Base-by-base conservation (phyloP, 169 alveolate species). In the Babesia ovis region DNA sequence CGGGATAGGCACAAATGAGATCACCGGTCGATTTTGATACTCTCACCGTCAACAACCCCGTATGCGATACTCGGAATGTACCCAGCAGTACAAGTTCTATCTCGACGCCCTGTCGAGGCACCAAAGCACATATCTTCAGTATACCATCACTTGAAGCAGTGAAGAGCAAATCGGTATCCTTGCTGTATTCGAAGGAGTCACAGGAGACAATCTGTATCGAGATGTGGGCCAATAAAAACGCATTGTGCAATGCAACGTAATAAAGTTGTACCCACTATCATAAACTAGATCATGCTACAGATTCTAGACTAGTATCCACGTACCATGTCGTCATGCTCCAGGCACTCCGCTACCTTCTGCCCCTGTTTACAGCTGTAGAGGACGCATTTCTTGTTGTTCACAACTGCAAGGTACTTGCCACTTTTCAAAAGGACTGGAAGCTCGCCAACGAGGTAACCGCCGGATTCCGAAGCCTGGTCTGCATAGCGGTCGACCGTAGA, bases 381-480 rank as follows among this genome's bases (percentile, higher is more conserved):
- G 0, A 59, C 64, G 53, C 83, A 77, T 56, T 77, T 77, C 32
- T 64, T 77, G 51, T 77, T 77, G 64, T 77, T 77, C 16, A 77
- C 54, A 20, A 77, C 86, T 27, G 79, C 59, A 4, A 77, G 32
- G 8, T 39, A 22, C 35, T 53, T 22, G 34, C 43, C 71, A n/a
- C 43, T 23, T 22, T 35, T 48, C n/a, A 77, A 46, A 4, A 77
- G 54, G 22, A 45, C 46, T 32, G 86, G 86, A 48, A 35, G 71
- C 54, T 77, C 86, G 50, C 73, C 60, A 20, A 77, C 81, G 9
- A 77, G 53, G 64, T 64, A 77, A 16, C 86, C 86, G 4, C 67
- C 86, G 4, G 86, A 59, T 31, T 58, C 31, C 8, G 6, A n/a
- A 27, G 86, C 58, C 0, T 20, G 51, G 0, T 56, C 57, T 0